phyloP scores from a whole-genome alignment of 139 green algal species.

The Coelastrella sp. region DNA sequence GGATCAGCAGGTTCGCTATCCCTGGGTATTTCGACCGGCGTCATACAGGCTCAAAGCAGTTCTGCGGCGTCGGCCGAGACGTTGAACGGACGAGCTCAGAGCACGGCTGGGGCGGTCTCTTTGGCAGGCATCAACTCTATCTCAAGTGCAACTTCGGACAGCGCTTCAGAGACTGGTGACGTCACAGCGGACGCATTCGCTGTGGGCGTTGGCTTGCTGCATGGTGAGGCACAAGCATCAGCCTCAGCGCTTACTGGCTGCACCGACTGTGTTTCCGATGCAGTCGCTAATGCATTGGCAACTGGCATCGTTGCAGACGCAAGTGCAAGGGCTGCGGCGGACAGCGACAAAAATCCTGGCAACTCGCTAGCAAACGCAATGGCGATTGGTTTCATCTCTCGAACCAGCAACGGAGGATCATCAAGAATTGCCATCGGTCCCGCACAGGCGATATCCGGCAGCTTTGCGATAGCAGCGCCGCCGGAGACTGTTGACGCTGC shows the following conservation, averaged over 20 bases:
- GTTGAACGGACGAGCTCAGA: not conserved
- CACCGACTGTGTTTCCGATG: constrained; percentile 8
- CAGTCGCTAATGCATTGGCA: constrained; percentile 10
- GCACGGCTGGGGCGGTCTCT: not conserved
- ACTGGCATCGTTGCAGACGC: constrained; percentile 23
- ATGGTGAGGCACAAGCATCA: constrained; percentile 1
- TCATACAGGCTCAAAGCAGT: constrained; percentile 1
- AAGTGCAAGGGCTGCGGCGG: not conserved
- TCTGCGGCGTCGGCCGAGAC: not conserved
- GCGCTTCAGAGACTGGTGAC: not conserved
- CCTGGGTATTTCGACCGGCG: not conserved
- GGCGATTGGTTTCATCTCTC: constrained; percentile 22
- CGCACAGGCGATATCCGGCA: constrained; percentile 22
- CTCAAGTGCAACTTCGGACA: not conserved
- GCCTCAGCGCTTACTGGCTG: constrained; percentile 10
- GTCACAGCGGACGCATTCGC: not conserved
- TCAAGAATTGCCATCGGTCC: constrained; percentile 34
- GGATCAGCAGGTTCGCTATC: not conserved
- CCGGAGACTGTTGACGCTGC: not conserved
- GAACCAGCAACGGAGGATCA: constrained; percentile 41
- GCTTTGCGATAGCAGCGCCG: constrained; percentile 31
- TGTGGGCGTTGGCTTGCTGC: not conserved
- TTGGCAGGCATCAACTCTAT: not conserved
- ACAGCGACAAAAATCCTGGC: constrained; percentile 26
- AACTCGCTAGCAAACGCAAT: constrained; percentile 44